Evolutionary conservation across 2,329 filamentous ascomycete genomes (phyloP).

Genomic region (Colletotrichum sp.): DNA sequence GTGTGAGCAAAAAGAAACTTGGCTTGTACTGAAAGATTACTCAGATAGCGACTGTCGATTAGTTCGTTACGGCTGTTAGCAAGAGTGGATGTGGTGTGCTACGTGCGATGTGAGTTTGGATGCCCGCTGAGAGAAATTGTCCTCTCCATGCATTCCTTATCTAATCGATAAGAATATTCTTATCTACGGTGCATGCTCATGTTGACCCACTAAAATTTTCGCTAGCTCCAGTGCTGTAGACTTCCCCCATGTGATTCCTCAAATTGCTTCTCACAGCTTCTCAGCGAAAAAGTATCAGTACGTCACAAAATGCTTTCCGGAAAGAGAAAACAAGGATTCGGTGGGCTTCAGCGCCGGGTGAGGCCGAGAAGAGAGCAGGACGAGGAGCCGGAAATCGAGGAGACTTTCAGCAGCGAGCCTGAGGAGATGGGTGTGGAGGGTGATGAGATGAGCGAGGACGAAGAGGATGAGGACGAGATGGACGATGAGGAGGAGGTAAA

Average conservation of each 20-base stretch:
- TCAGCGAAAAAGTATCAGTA: not conserved
- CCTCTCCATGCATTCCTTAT: not conserved
- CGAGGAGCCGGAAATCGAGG: conserved; percentile 32
- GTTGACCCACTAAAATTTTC: conserved; percentile 22
- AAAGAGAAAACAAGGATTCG: conserved; percentile 20
- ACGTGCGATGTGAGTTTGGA: not conserved
- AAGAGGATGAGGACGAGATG: conserved; percentile 36
- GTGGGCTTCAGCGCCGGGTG: conserved; percentile 42
- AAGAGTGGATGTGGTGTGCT: not conserved
- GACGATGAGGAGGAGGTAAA: conserved; percentile 32
- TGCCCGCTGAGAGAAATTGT: not conserved
- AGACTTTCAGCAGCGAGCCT: conserved; percentile 12
- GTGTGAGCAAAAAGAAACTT: not conserved
- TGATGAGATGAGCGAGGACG: conserved; percentile 2
- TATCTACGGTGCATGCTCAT: not conserved
- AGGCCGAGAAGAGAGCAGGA: conserved; percentile 35
- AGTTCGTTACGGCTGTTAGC: not conserved
- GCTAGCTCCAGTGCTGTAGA: not conserved
- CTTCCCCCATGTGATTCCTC: conserved; percentile 1
- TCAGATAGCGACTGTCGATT: not conserved
- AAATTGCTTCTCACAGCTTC: not conserved
- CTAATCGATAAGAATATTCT: not conserved
- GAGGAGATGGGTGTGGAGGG: not conserved
- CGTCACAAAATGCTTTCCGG: conserved; percentile 7
- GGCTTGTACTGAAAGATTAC: not conserved